Evolutionary conservation across 139 green algal species (phyloP).

Genomic region (Zygnema circumcarinatum): DNA sequence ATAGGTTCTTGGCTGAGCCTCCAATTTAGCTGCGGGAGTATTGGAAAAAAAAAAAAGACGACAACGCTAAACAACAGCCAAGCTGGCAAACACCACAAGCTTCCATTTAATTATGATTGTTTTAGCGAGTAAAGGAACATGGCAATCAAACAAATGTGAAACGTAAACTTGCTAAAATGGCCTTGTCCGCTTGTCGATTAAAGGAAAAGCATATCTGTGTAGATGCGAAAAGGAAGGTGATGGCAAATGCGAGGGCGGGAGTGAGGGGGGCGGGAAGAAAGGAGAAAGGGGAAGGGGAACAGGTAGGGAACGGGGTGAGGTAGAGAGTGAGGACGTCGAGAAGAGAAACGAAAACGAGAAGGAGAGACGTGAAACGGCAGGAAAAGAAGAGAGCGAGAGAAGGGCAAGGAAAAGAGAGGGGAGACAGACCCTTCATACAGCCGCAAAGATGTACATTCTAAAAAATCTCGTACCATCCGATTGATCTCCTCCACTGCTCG

Average conservation of each 20-base stretch:
- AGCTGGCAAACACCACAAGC: too few species aligned
- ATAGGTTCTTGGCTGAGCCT: slow-evolving; percentile 83
- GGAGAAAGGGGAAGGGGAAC: slow-evolving; percentile 14
- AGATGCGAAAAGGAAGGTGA: not conserved
- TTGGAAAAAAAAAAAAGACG: too few species aligned
- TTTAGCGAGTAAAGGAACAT: too few species aligned
- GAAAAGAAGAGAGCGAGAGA: slow-evolving; percentile 2
- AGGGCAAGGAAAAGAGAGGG: not conserved
- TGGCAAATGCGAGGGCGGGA: not conserved
- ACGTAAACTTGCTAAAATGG: too few species aligned
- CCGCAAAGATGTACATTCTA: too few species aligned
- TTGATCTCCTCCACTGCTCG: slow-evolving; percentile 91
- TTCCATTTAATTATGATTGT: too few species aligned
- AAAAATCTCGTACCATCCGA: slow-evolving; percentile 89
- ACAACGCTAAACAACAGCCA: too few species aligned
- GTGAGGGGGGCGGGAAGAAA: not conserved
- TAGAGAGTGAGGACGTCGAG: not conserved
- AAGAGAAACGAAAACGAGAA: slow-evolving; percentile 27
- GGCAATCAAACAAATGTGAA: too few species aligned
- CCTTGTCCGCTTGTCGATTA: too few species aligned
- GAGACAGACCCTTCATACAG: not conserved
- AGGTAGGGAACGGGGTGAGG: not conserved
- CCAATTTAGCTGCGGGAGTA: slow-evolving; percentile 75
- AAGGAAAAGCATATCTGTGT: too few species aligned
- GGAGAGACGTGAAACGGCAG: not conserved